Percentiles rank a stretch among this genome's conserved stretches.
These are phyloP conservation scores for Digitaria exilis DNA, from an alignment of 202 grass and related monocot species.

Conservation along the genomic window DNA sequence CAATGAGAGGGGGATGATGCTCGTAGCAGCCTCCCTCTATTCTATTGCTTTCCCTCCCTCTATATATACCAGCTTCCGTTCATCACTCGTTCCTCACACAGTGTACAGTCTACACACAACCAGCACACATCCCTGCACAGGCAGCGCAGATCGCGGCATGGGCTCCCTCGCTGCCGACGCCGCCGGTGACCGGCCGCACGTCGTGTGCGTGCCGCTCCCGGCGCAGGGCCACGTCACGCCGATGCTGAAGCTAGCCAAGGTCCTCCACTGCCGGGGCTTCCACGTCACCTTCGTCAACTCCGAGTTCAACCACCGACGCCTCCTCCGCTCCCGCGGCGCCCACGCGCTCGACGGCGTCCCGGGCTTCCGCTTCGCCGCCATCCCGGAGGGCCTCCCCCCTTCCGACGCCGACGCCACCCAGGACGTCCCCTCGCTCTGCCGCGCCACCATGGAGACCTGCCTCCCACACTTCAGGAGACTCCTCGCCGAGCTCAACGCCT, in stretches of 20 bases:
- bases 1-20: background rate
- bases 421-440: conserved; percentile 57
- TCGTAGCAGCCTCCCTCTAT: background rate
- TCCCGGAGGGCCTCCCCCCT: conserved; percentile 58
- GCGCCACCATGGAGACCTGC: conserved; percentile 47
- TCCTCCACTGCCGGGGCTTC: conserved; percentile 58
- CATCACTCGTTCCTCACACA: background rate
- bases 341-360: conserved; percentile 42
- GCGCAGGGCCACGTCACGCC: conserved; percentile 16
- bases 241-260: conserved; percentile 72
- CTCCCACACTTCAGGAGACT: conserved; percentile 54
- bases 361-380: conserved; percentile 55
- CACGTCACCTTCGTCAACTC: conserved; percentile 74
- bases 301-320: conserved; percentile 70
- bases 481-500: conserved; percentile 46
- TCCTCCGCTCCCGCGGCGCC: conserved; percentile 64
- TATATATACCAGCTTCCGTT: conserved; percentile 9
- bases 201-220: conserved; percentile 27
- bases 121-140: background rate
- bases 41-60: background rate
- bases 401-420: conserved; percentile 61
- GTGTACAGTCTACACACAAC: background rate
- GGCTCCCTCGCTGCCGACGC: conserved; percentile 12
- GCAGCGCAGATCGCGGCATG: conserved; percentile 21
- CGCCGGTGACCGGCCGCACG: conserved; percentile 56